Base-by-base conservation (phyloP, 108 stramenopile genomes). In the Cyclotella distinguenda region DNA sequence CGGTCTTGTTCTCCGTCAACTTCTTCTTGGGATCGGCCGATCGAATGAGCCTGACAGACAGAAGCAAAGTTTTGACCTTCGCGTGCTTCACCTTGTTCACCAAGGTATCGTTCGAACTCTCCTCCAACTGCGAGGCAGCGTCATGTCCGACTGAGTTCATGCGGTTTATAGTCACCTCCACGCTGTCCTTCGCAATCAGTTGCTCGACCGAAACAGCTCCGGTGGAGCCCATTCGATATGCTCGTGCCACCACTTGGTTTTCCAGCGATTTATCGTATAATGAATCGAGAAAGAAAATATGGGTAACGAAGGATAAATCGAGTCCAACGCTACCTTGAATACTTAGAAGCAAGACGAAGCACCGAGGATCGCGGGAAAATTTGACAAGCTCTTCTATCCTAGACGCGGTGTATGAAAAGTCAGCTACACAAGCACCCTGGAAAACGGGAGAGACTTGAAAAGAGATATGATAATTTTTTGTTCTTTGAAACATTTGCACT, bases 301-400 rank as follows among this genome's bases (percentile, higher is more conserved):
- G 93, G 7, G 97, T 97, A 30, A 92, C 93, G 72, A 97, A 97
- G 66, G 85, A 88, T 19, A 98, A 66, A 59, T 98, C 95, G 21
- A 98, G 87, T 8, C 97, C 97, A 57, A 90, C 88, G 26, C 82
- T 81, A 1, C 96, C 97, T 57, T 97, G 95, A 45, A 92, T 94
- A 7, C 81, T 79, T 1, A 96, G 77, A 5, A 98, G 81, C 81
- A 98, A 82, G 46, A 78, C 84, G 59, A 95, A 83, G 51, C 94
- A 95, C 9, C 78, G 54, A 1, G 57, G 64, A 28, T 69, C 49
- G 19, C 81, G 54, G 18, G 67, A 65, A 55, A 94, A 94, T 63
- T 86, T 89, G 39, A 64, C 47, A 49, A 94, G 64, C 50, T 91
- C 90, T 59, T 82, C 48, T 23, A 51, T 51, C 32, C 88, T 52